A percentile compares a stretch with the other conserved stretches of the same genome.
phyloP scores from a whole-genome alignment of 148 eudicot genomes.

The Nyssa sinensis region DNA sequence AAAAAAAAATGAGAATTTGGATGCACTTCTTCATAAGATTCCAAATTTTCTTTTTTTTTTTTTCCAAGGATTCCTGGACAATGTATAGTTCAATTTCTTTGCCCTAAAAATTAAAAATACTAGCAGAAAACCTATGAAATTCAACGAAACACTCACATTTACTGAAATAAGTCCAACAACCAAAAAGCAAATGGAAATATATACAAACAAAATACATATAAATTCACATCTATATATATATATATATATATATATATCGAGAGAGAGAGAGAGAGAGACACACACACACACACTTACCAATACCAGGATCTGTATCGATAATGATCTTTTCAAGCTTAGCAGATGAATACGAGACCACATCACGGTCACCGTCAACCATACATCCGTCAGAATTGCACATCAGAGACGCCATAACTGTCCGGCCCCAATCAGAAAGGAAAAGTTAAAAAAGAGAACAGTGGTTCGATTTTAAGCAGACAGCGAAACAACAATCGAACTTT shows the following conservation, averaged over 20 bases:
- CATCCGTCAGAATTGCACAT: conserved; percentile 17
- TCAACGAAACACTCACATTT: not conserved
- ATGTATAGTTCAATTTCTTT: not conserved
- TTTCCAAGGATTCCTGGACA: not conserved
- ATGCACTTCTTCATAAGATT: not conserved
- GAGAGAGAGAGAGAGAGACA: no score
- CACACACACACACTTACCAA: conserved; percentile 52
- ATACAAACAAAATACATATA: no score
- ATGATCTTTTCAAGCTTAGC: conserved; percentile 52
- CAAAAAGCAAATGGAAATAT: no score
- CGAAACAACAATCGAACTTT: not conserved
- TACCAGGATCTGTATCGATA: conserved; percentile 93
- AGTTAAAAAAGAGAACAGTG: not conserved
- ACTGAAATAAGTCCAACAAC: not conserved
- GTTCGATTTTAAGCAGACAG: not conserved
- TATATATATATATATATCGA: not conserved
- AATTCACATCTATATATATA: not conserved
- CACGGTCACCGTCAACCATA: conserved; percentile 15
- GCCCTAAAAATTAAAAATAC: not conserved
- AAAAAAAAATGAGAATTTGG: no score
- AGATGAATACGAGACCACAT: conserved; percentile 15
- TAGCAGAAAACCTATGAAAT: not conserved
- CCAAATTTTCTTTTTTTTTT: not conserved
- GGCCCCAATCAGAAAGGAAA: not conserved
- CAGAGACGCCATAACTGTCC: conserved; percentile 5